phyloP scores from a whole-genome alignment of 148 eudicot genomes.

The Fagopyrum tataricum region DNA sequence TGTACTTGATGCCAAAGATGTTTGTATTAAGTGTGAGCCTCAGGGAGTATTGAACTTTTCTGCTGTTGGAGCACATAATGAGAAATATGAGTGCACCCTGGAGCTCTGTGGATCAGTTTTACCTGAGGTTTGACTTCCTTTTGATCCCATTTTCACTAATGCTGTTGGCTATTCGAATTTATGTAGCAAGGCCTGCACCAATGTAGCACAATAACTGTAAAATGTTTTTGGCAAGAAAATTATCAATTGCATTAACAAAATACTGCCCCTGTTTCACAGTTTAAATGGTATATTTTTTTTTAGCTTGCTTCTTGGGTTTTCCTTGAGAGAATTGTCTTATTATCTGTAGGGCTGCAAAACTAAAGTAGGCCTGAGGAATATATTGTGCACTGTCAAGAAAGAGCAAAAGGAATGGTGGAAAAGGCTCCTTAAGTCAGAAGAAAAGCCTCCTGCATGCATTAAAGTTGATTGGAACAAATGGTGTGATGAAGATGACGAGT shows the following conservation, averaged over 20 bases:
- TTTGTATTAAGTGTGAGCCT: conserved; percentile 61
- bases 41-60: conserved; percentile 63
- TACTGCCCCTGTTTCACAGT: not conserved
- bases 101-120: conserved; percentile 56
- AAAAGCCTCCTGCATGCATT: conserved; percentile 67
- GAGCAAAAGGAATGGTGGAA: conserved; percentile 84
- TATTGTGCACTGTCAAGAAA: conserved; percentile 65
- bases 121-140: conserved; percentile 52
- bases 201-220: not conserved
- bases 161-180: not conserved
- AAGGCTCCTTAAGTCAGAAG: conserved; percentile 70
- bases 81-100: conserved; percentile 46
- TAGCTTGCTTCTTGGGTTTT: not conserved
- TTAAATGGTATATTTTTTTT: not conserved
- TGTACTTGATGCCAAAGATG: conserved; percentile 72
- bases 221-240: not conserved
- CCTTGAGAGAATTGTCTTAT: not conserved
- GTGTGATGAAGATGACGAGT: conserved; percentile 85
- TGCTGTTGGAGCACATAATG: conserved; percentile 53
- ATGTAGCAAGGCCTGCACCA: not conserved
- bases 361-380: conserved; percentile 62
- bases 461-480: conserved; percentile 95
- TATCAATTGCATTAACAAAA: not conserved
- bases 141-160: not conserved
- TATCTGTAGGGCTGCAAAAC: conserved; percentile 60